Conservation (phyloP, 495 filamentous ascomycete genomes). For the Penicillium manginii region DNA sequence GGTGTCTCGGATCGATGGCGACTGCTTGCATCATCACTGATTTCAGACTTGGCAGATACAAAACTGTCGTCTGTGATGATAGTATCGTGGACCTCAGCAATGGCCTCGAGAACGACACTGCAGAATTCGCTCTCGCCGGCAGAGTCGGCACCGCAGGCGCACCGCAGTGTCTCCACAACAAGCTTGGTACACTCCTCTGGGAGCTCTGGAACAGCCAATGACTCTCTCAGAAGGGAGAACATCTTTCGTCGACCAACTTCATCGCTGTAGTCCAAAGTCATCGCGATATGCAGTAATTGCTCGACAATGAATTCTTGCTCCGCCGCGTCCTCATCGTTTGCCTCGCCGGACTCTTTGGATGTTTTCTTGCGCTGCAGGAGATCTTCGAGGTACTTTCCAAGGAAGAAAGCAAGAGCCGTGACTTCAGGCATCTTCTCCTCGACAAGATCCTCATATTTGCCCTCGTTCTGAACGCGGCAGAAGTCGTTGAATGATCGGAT, state of each 20-base stretch:
- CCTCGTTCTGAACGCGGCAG: constrained; percentile 71
- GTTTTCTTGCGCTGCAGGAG: constrained; percentile 69
- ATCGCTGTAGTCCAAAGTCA: constrained; percentile 91
- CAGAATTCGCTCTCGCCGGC: constrained; percentile 92
- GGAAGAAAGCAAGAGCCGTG: constrained; percentile 80
- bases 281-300: constrained; percentile 89
- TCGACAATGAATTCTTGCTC: constrained; percentile 94
- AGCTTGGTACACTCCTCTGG: constrained; percentile 93
- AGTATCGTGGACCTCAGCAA: constrained; percentile 94
- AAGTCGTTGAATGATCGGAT: constrained; percentile 92
- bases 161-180: constrained; percentile 77
- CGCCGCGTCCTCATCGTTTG: constrained; percentile 76
- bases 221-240: constrained; percentile 85
- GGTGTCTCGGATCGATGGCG: constrained; percentile 47
- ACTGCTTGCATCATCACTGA: constrained; percentile 63
- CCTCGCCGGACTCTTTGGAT: constrained; percentile 58
- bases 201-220: constrained; percentile 80
- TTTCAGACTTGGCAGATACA: constrained; percentile 84
- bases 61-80: constrained; percentile 85
- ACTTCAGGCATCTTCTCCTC: constrained; percentile 97
- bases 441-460: constrained; percentile 68
- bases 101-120: constrained; percentile 86
- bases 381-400: constrained; percentile 76
- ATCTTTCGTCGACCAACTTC: constrained; percentile 94
- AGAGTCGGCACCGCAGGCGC: constrained; percentile 74